Evolutionary conservation across 2,329 filamentous ascomycete genomes (phyloP), one percentile per base, ranked within the genome.

Genomic region (Neonectria ditissima): DNA sequence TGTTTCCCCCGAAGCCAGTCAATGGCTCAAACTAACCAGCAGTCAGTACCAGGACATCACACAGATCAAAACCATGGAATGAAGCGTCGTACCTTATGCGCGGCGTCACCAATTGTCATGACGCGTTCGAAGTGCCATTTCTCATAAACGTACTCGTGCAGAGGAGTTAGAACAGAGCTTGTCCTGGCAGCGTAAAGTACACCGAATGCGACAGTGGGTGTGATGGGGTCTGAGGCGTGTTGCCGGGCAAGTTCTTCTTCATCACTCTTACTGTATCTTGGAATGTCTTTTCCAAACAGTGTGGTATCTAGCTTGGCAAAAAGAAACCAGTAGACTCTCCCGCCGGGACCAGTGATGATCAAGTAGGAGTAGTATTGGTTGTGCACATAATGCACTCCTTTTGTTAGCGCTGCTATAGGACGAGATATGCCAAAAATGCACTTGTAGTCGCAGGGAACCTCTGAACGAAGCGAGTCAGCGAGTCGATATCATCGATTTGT

Each of bases 311-410:
- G n/a, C 18, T 56, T 66, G 20, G 34, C 18, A 5, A 65, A 64
- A 2, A 51, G 43, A 26, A 66, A 66, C 56, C 59, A 69, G 39
- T 16, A 67, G 5, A 65, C 50, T 91, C 10, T 91, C 89, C 48
- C 59, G 5, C 30, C 54, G 16, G 50, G 59, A 20, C 11, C 63
- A 60, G 6, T 37, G 28, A 6, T 2, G 13, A 41, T 13, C 53
- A 60, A 2, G 11, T 45, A 45, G 16, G 43, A 45, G 41, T 16
- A 16, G 43, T 18, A 2, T 2, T 45, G 43, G 13, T 45, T 24
- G 4, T 24, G 5, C 43, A 45, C 43, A 45, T 45, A 45, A 14
- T 24, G 43, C 20, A 8, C 43, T 16, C 43, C 43, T 7, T 45
- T 8, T 45, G 18, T 8, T 3, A 45, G 43, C 52, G 55, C 13